Evolutionary conservation across 257 asterid genomes (phyloP), one percentile per base, ranked within the genome.

Genomic region (Galeopsis tetrahit): DNA sequence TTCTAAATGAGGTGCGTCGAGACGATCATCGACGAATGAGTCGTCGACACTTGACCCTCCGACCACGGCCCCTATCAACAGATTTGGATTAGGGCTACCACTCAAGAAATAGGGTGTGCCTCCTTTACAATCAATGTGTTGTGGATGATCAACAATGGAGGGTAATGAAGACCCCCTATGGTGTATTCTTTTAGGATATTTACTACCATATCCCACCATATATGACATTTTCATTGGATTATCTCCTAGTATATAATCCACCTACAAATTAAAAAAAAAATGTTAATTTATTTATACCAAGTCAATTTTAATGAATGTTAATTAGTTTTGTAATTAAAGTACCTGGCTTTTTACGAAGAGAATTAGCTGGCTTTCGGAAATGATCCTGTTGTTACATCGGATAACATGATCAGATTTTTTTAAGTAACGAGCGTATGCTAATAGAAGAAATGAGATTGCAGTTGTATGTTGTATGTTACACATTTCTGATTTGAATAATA

Each of bases 151-250:
- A 10, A 0, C 75, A 15, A 80, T 51, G 31, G 86, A 79, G 0
- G 88, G 86, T 70, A 81, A 61, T 36, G 91, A 81, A 3, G 91
- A 82, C 0, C 73, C 87, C 17, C 87, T 77, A 49, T 86, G 91
- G 78, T 86, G 91, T 57, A 84, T 75, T 39, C 84, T 80, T 66
- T 68, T 70, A 0, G 88, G 91, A 58, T 1, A 86, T 21, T 70
- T 80, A 3, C 13, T 32, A 13, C 86, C 87, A 63, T 84, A 86
- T 2, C 91, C 87, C 58, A 84, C 86, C 91, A 86, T 84, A 53
- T 75, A 80, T 5, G 89, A 84, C 80, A 76, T 72, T 1, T 65
- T 63, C 78, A 66, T 2, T 10, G 89, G 91, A 78, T 84, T 86
- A 44, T 44, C 61, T 28, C 91, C 91, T 34, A 84, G 43, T 68